Evolutionary conservation across 345 rosid species (phyloP), one percentile per base, ranked within the genome.

Genomic region (Gossypium anomalum): DNA sequence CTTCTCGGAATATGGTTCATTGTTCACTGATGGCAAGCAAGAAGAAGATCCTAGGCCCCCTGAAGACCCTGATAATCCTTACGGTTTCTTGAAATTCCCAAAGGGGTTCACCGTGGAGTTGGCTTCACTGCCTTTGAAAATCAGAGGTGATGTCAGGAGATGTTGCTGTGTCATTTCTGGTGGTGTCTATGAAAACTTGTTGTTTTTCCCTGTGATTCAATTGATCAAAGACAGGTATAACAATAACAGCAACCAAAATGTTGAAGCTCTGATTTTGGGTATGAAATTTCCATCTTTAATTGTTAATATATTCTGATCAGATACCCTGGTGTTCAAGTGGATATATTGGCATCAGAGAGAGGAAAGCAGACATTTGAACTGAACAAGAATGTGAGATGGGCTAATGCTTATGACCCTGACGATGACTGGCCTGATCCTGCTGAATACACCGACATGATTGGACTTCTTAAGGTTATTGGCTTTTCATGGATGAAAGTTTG

Each of bases 301-400:
- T 0, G 29, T 45, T 45, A 6, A 66, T 44, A 6, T 44, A 15
- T 59, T 56, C 49, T 9, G 67, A 52, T 9, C 80, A 91, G 97
- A 84, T 92, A 94, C 71, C 97, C 97, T 41, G 98, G 98, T 67
- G 95, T 89, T 80, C 95, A 84, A 75, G 81, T 94, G n/a, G 97
- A 92, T 81, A 76, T 91, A 15, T 38, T 94, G 52, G 82, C 97
- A 16, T 80, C 97, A 7, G 83, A 82, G 0, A 90, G 98, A 84
- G 98, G 98, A 67, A 94, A 94, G 79, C 98, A 94, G 84, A 87
- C 97, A 34, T 87, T 82, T 22, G 97, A 91, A 81, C 53, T 94
- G 83, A 94, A 92, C 81, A 94, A 94, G 90, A 92, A 89, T 77
- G 97, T 94, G 76, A 89, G 97, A 70, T 94, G 97, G 97, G 97